Percentiles rank a stretch among this genome's conserved stretches.
Conservation (phyloP, 2,329 filamentous ascomycete species). For the Fusarium chlamydosporum region DNA sequence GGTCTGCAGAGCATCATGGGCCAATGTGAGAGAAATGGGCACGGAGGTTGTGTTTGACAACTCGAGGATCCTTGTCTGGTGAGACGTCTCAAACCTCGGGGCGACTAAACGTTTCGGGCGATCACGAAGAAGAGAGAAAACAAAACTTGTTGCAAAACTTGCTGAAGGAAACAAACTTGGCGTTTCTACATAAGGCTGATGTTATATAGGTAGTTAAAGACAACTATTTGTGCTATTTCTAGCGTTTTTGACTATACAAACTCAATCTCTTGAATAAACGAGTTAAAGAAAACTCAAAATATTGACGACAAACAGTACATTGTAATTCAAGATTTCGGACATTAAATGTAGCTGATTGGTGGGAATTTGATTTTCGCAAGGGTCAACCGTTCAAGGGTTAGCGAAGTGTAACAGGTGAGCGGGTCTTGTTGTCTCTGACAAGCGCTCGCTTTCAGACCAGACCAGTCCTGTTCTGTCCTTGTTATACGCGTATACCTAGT, state of each 20-base stretch:
- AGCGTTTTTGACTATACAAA: neutral
- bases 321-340: neutral
- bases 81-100: slow-evolving; percentile 44
- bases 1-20: slow-evolving; percentile 5
- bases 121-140: neutral
- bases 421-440: slow-evolving; percentile 20
- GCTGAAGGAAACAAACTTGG: slow-evolving; percentile 10
- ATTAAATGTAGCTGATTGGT: slow-evolving; percentile 32
- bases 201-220: accelerated
- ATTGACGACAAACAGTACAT: neutral
- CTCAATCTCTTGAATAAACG: slow-evolving; percentile 9
- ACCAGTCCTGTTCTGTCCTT: neutral
- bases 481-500: neutral
- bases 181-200: neutral
- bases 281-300: slow-evolving; percentile 8
- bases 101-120: slow-evolving; percentile 31
- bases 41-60: slow-evolving; percentile 26
- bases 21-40: slow-evolving; percentile 13
- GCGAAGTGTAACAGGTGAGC: slow-evolving; percentile 47
- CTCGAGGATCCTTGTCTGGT: slow-evolving; percentile 29
- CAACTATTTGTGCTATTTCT: too few species aligned
- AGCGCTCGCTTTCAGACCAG: neutral
- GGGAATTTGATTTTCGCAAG: slow-evolving; percentile 41
- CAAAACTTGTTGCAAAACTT: slow-evolving; percentile 19
- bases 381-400: slow-evolving; percentile 19